Conservation (phyloP, 208 protist genomes). For the Acanthamoeba royreba region DNA sequence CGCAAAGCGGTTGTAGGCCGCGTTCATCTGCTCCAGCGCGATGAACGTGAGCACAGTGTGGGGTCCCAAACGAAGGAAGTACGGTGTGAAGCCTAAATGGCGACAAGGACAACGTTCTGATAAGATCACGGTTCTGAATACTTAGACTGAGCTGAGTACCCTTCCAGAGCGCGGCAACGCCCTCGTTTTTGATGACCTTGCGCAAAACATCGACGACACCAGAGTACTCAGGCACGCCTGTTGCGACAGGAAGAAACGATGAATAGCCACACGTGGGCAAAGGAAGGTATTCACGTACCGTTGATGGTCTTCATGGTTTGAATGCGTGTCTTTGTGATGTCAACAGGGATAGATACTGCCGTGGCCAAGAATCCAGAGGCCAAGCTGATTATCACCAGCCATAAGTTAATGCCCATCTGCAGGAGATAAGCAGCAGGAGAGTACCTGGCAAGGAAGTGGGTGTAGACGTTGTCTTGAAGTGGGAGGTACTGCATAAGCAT, state of each 20-base stretch:
- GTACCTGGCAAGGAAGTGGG: neutral
- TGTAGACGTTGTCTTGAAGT: neutral
- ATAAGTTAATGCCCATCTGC: neutral
- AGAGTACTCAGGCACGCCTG: neutral
- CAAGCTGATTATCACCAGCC: neutral
- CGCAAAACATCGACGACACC: neutral
- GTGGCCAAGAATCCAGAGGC: slow-evolving; percentile 58
- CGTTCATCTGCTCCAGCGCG: slow-evolving; percentile 14
- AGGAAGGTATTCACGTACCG: neutral
- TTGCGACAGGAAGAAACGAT: neutral
- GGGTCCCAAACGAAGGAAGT: neutral
- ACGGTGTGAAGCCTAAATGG: neutral
- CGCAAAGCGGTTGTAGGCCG: neutral
- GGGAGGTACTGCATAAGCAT: neutral
- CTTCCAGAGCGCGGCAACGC: slow-evolving; percentile 3
- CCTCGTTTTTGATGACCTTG: slow-evolving; percentile 1
- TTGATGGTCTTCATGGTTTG: slow-evolving; percentile 55
- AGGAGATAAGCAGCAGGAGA: neutral
- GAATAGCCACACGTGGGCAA: neutral
- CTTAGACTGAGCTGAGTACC: too few species aligned
- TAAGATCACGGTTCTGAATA: too few species aligned
- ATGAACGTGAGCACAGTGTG: slow-evolving; percentile 38
- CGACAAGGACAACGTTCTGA: neutral
- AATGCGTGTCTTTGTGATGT: slow-evolving; percentile 71
- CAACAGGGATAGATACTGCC: slow-evolving; percentile 59